phyloP scores from a whole-genome alignment of 805 yeast genomes.

The Pichia scutulata region DNA sequence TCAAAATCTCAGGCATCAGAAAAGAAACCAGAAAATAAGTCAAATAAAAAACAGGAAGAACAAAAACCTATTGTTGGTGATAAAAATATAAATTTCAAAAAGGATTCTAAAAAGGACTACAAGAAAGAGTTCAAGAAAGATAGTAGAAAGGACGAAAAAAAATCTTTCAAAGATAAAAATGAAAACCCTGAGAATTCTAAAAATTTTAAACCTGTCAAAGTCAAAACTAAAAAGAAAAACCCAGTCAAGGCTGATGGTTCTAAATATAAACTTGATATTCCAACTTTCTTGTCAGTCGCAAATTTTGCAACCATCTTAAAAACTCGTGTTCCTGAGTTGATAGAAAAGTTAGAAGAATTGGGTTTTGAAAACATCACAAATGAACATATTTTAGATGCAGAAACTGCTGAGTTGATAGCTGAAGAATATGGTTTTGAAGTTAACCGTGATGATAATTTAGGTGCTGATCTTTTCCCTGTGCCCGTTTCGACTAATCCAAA shows the following conservation, averaged over 20 bases:
- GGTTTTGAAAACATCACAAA: constrained; percentile 71
- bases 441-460: constrained; percentile 45
- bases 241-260: constrained; percentile 1
- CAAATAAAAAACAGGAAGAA: neutral
- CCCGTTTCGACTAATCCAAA: constrained; percentile 42
- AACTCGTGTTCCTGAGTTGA: constrained; percentile 54
- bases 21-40: neutral
- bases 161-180: neutral
- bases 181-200: neutral
- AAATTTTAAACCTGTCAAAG: constrained; percentile 5
- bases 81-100: neutral
- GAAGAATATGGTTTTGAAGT: constrained; percentile 80
- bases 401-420: constrained; percentile 78
- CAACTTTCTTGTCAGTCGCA: constrained; percentile 71
- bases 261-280: constrained; percentile 38
- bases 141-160: neutral
- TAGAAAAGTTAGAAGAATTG: constrained; percentile 48
- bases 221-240: constrained; percentile 3
- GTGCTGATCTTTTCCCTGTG: constrained; percentile 53
- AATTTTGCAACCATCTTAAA: constrained; percentile 67
- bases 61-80: neutral
- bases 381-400: constrained; percentile 76
- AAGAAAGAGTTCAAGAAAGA: neutral
- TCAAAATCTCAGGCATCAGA: neutral
- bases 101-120: neutral